Conservation (phyloP, 176 grass and related monocot genomes). For the Tillandsia fasciculata region DNA sequence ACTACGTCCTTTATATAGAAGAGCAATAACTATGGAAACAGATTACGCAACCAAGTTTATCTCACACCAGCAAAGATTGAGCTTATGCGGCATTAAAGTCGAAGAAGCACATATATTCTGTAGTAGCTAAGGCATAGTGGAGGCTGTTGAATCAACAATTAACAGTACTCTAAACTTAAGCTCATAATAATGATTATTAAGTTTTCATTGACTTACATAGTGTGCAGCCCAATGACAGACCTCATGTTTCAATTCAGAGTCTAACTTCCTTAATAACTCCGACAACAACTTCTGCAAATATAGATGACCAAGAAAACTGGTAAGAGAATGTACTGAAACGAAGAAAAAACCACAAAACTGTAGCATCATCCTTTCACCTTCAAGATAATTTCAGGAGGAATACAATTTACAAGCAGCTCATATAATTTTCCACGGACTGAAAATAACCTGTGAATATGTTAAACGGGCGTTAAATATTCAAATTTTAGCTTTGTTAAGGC, state of each 20-base stretch:
- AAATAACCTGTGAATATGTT: constrained; percentile 43
- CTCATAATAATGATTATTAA: constrained; percentile 2
- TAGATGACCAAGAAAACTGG: constrained; percentile 21
- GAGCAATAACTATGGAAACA: too few relatives aligned
- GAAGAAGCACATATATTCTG: too few relatives aligned
- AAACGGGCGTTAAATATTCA: neutral
- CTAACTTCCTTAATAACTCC: constrained; percentile 89
- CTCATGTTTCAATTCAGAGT: constrained; percentile 92
- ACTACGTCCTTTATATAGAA: too few relatives aligned
- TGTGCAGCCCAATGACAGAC: constrained; percentile 96
- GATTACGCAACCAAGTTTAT: too few relatives aligned
- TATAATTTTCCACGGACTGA: constrained; percentile 90
- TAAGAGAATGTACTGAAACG: neutral
- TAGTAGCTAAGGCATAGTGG: too few relatives aligned
- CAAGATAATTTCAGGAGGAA: constrained; percentile 90
- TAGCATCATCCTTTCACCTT: constrained; percentile 40
- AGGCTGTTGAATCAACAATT: constrained; percentile 2
- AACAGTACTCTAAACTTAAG: constrained; percentile 7
- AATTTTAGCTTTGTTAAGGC: neutral
- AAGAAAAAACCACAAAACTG: neutral
- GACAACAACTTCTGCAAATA: constrained; percentile 65
- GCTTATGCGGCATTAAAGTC: too few relatives aligned
- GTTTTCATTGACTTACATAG: constrained; percentile 57
- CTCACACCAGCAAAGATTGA: too few relatives aligned
- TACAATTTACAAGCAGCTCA: constrained; percentile 95